Percentiles rank a stretch among this genome's conserved stretches.
phyloP scores from a whole-genome alignment of 2,329 filamentous ascomycete species.

The Microcera coccophila region DNA sequence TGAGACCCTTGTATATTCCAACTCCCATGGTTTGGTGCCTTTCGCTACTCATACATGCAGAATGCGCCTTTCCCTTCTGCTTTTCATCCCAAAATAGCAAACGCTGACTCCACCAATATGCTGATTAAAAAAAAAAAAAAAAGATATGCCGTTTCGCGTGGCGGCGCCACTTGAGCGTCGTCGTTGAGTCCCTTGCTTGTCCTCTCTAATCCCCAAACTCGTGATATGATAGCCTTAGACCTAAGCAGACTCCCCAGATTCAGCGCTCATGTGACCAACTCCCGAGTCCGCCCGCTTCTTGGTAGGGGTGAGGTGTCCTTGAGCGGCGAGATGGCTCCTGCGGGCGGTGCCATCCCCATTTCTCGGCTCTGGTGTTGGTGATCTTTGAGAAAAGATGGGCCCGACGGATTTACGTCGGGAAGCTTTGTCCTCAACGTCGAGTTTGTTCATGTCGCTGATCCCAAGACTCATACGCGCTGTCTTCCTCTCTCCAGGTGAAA shows the following conservation, averaged over 20 bases:
- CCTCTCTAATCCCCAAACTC: not conserved
- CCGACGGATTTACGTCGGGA: constrained; percentile 31
- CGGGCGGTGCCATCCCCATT: constrained; percentile 10
- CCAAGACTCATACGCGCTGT: constrained; percentile 31
- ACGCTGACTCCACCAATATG: constrained; percentile 21
- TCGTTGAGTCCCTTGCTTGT: not conserved
- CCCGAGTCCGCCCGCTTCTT: constrained; percentile 35
- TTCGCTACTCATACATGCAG: constrained; percentile 23
- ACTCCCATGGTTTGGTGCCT: constrained; percentile 8
- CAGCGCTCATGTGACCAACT: constrained; percentile 30
- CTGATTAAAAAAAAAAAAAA: constrained; percentile 13
- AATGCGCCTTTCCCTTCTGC: constrained; percentile 21
- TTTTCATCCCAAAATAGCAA: constrained; percentile 10
- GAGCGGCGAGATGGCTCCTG: not conserved
- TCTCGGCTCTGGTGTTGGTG: constrained; percentile 19
- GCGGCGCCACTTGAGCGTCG: constrained; percentile 1
- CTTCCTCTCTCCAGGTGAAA: constrained; percentile 33
- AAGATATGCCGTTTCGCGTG: constrained; percentile 3
- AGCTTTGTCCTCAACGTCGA: constrained; percentile 23
- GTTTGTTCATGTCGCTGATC: constrained; percentile 25
- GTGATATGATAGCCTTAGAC: too few relatives aligned
- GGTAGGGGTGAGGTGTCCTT: constrained; percentile 11
- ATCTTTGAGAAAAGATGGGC: constrained; percentile 17
- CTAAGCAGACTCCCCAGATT: constrained; percentile 21
- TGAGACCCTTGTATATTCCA: constrained; percentile 8